Evolutionary conservation across 371 early-diverging fungal genomes (phyloP).

Genomic region (Capillidium heterosporum): DNA sequence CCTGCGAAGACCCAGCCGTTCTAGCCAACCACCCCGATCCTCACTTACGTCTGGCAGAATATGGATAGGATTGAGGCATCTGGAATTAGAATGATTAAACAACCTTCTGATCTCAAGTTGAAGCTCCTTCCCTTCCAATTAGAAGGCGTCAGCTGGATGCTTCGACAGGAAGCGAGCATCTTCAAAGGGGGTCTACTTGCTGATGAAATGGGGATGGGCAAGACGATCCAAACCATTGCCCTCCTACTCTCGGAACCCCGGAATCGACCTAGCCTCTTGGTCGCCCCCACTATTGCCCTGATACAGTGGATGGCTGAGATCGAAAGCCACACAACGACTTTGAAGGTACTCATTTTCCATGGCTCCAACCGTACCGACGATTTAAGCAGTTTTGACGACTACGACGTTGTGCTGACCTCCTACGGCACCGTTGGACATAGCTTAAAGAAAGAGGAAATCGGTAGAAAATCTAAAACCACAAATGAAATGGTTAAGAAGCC

Average conservation of each 20-base stretch:
- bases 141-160: constrained; percentile 73
- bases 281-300: constrained; percentile 80
- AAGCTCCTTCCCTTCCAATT: constrained; percentile 75
- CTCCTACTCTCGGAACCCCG: constrained; percentile 42
- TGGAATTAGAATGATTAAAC: constrained; percentile 23
- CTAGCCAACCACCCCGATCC: constrained; percentile 37
- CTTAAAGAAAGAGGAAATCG: constrained; percentile 56
- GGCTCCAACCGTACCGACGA: constrained; percentile 34
- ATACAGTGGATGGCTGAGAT: constrained; percentile 82
- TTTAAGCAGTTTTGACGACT: constrained; percentile 23
- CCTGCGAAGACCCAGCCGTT: constrained; percentile 9
- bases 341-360: constrained; percentile 54
- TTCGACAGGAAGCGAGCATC: constrained; percentile 37
- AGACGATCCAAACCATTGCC: constrained; percentile 92
- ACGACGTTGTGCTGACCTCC: constrained; percentile 74
- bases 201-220: constrained; percentile 98
- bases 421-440: constrained; percentile 53
- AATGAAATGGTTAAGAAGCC: constrained; percentile 40
- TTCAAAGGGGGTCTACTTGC: constrained; percentile 21
- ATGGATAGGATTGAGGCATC: constrained; percentile 22
- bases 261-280: constrained; percentile 58
- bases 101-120: constrained; percentile 49
- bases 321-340: constrained; percentile 37
- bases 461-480: constrained; percentile 28
- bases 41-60: constrained; percentile 42